Percentiles rank a stretch among this genome's conserved stretches.
Conservation (phyloP, 805 yeast genomes). For the Yamadazyma nakazawae region DNA sequence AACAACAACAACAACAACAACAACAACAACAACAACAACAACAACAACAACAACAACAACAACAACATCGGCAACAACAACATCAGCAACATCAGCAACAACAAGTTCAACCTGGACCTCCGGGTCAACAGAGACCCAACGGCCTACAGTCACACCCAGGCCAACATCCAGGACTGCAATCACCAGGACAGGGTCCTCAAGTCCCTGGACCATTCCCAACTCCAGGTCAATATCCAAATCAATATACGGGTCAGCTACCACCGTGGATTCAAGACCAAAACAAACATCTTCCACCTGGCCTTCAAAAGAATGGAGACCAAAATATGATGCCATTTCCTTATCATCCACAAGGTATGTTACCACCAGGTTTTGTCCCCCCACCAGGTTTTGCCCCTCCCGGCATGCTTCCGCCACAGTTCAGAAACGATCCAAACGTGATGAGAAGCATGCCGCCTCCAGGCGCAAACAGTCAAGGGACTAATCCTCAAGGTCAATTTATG, state of each 20-base stretch:
- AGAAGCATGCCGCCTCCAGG: conserved; percentile 6
- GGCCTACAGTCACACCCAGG: not conserved
- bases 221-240: not conserved
- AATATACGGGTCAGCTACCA: not conserved
- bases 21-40: conserved; percentile 7
- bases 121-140: too few relatives aligned
- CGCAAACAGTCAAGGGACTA: not conserved
- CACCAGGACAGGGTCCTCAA: not conserved
- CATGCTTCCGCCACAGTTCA: conserved; percentile 18
- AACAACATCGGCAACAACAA: too few relatives aligned
- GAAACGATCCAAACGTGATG: conserved; percentile 5
- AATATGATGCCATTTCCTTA: conserved; percentile 2
- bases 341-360: conserved; percentile 14
- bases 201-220: not conserved
- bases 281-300: conserved; percentile 8
- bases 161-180: conserved; percentile 1
- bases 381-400: conserved; percentile 17
- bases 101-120: conserved; percentile 2
- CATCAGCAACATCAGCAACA: not conserved
- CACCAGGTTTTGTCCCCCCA: conserved; percentile 15
- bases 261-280: not conserved
- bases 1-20: conserved; percentile 7
- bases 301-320: not conserved
- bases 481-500: not conserved
- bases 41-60: conserved; percentile 2